Evolutionary conservation across 108 stramenopile species (phyloP), one percentile per base, ranked within the genome.

Genomic region (Pelagomonas calceolata): DNA sequence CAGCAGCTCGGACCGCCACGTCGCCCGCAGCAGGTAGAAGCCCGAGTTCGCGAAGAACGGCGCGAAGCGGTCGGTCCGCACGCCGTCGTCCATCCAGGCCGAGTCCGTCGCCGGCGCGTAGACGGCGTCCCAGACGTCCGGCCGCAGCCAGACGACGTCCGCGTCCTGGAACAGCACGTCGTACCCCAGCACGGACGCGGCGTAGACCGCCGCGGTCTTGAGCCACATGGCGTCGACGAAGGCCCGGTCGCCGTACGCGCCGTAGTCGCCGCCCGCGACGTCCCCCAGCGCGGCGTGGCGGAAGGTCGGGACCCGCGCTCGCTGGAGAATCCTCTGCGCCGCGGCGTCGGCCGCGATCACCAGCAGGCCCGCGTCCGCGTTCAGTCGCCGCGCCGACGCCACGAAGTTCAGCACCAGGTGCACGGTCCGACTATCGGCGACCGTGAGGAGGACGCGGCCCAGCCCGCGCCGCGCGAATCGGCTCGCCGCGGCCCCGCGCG

Each of bases 41-140:
- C 92, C 94, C 46, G 86, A 76, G 76, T 94, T 83, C 4, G 86
- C 89, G 17, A 67, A 73, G 33, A 83, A 89, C 0, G 93, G 93
- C 4, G 89, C 60, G 66, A 70, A 79, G 17, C 79, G 31, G 32
- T 34, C 18, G 10, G 81, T 64, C 63, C 88, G 82, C 32, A 84
- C 86, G n/a, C 94, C 94, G 69, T 95, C 94, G 71, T 95, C 91
- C 79, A 91, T 91, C 71, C 92, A 94, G 33, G 85, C 77, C 70
- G 86, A 81, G 73, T 94, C 93, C n/a, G n/a, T n/a, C n/a, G n/a
- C n/a, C n/a, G n/a, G n/a, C n/a, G n/a, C n/a, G n/a, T n/a, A n/a
- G n/a, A n/a, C n/a, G n/a, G n/a, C n/a, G n/a, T n/a, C n/a, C n/a
- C n/a, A n/a, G 68, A 88, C 86, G 39, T 75, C 74, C 15, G 34